Evolutionary conservation across 148 eudicot species (phyloP).

Genomic region (Cornus suecica): DNA sequence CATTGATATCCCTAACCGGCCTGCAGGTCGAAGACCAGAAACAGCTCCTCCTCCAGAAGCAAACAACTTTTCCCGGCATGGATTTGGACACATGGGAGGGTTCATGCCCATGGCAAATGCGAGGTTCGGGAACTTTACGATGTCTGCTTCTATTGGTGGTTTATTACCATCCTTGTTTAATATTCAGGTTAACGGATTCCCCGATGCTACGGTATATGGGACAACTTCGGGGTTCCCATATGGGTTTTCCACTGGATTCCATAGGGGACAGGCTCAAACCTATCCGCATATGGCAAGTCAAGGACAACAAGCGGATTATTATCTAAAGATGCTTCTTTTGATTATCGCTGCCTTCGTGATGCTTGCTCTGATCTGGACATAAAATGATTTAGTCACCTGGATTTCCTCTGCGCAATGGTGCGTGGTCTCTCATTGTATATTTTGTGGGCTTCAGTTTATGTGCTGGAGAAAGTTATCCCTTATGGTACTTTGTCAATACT

Average conservation of each 20-base stretch:
- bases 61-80: constrained; percentile 36
- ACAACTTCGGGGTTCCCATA: constrained; percentile 38
- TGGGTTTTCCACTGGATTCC: constrained; percentile 36
- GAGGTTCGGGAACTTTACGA: constrained; percentile 49
- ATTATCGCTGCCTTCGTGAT: constrained; percentile 36
- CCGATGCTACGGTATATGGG: constrained; percentile 38
- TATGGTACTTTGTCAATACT: background rate
- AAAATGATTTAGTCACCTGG: background rate
- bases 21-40: constrained; percentile 66
- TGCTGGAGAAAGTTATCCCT: background rate
- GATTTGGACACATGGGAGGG: constrained; percentile 56
- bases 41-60: constrained; percentile 53
- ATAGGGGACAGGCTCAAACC: constrained; percentile 21
- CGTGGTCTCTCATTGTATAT: background rate
- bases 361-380: constrained; percentile 33
- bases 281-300: constrained; percentile 19
- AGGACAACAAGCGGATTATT: constrained; percentile 34
- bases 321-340: constrained; percentile 40
- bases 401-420: background rate
- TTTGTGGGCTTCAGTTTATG: background rate
- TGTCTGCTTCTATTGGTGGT: constrained; percentile 68
- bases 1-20: constrained; percentile 58
- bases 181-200: constrained; percentile 57
- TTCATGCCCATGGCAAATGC: constrained; percentile 62
- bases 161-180: constrained; percentile 45